Evolutionary conservation across 768 basidiomycete species (phyloP).

Genomic region (Tylopilus intermedius): DNA sequence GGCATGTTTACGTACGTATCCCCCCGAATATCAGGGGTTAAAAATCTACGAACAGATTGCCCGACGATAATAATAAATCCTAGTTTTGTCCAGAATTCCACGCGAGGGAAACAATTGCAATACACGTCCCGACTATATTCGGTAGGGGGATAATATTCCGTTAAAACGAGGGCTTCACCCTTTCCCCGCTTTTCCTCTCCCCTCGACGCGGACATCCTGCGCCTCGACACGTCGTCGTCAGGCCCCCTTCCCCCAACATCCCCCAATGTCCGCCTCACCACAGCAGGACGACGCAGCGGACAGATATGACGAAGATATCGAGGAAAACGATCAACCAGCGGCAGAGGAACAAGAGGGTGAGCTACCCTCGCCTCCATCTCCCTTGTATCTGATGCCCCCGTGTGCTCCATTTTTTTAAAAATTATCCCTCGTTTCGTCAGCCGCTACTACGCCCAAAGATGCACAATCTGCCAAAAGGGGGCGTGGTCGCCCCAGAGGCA

Average conservation of each 20-base stretch:
- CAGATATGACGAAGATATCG: constrained; percentile 57
- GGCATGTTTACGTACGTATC: constrained; percentile 53
- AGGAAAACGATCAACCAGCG: constrained; percentile 43
- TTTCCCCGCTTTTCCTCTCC: constrained; percentile 58
- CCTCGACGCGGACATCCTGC: constrained; percentile 34
- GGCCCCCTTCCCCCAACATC: constrained; percentile 22
- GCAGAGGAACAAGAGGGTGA: constrained; percentile 30
- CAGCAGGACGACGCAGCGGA: constrained; percentile 51
- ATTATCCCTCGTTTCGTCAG: constrained; percentile 27
- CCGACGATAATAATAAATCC: constrained; percentile 54
- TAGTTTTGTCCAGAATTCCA: constrained; percentile 54
- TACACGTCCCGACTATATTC: constrained; percentile 66
- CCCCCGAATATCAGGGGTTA: constrained; percentile 58
- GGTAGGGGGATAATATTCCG: constrained; percentile 62
- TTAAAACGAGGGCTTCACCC: constrained; percentile 69
- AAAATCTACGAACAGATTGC: constrained; percentile 47
- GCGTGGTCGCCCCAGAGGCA: constrained; percentile 86
- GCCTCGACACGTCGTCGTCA: constrained; percentile 17
- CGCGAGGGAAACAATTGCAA: constrained; percentile 60
- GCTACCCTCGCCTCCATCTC: constrained; percentile 13
- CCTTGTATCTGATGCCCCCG: constrained; percentile 6
- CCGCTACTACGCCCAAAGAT: constrained; percentile 37
- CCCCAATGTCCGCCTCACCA: constrained; percentile 60
- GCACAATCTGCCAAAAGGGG: constrained; percentile 59
- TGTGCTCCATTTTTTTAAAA: constrained; percentile 17